Evolutionary conservation across 2,329 filamentous ascomycete genomes (phyloP).

Genomic region (Cytospora schulzeri): DNA sequence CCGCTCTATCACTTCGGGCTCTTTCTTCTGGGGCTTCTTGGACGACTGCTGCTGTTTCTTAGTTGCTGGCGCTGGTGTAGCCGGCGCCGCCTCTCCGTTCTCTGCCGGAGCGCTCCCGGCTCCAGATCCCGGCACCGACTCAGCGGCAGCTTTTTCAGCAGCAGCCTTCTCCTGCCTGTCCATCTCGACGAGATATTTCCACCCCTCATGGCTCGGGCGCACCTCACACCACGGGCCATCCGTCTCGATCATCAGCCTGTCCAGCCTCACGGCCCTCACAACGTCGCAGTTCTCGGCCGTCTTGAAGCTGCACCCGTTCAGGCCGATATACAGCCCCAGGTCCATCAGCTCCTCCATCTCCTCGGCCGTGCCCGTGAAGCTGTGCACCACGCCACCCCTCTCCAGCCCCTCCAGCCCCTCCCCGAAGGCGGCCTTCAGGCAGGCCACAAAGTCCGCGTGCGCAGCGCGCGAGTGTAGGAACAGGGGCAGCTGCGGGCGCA

Average conservation of each 20-base stretch:
- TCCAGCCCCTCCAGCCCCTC: constrained; percentile 65
- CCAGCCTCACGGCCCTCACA: constrained; percentile 75
- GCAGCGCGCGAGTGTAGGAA: constrained; percentile 93
- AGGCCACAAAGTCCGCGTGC: constrained; percentile 76
- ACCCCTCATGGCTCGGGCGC: constrained; percentile 82
- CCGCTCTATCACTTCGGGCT: constrained; percentile 68
- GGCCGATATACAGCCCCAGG: constrained; percentile 84
- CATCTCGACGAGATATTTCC: constrained; percentile 62
- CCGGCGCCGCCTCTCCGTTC: constrained; percentile 20
- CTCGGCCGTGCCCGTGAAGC: constrained; percentile 84
- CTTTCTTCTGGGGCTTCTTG: constrained; percentile 59
- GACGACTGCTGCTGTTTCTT: constrained; percentile 34
- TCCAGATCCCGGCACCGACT: neutral
- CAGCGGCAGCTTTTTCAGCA: constrained; percentile 25
- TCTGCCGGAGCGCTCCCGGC: neutral
- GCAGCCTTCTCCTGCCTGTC: constrained; percentile 33
- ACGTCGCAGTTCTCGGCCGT: constrained; percentile 88
- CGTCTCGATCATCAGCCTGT: constrained; percentile 89
- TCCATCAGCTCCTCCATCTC: constrained; percentile 82
- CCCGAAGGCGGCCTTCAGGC: constrained; percentile 64
- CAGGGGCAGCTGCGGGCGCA: constrained; percentile 76
- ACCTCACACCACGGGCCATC: constrained; percentile 99
- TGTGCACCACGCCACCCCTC: constrained; percentile 84
- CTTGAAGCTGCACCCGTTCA: constrained; percentile 97
- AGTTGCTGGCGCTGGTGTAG: neutral